Evolutionary conservation across 1,284 basidiomycete genomes (phyloP).

Genomic region (Volvariella surrecta): DNA sequence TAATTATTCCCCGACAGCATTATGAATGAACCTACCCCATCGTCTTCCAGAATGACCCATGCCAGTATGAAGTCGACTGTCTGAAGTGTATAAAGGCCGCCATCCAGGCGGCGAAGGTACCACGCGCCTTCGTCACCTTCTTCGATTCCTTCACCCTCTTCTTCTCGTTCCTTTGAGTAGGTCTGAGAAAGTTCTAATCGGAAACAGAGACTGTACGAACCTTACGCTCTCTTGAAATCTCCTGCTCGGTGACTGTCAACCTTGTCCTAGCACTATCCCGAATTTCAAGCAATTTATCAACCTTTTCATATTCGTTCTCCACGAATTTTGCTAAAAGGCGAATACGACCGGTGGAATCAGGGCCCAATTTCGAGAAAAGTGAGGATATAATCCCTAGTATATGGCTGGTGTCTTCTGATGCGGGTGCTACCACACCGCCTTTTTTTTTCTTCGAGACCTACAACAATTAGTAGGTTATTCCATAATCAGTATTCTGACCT

Average conservation of each 20-base stretch:
- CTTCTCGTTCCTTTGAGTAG: conserved; percentile 38
- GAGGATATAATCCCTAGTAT: conserved; percentile 85
- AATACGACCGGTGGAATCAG: conserved; percentile 76
- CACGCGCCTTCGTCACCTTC: conserved; percentile 64
- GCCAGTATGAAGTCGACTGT: conserved; percentile 89
- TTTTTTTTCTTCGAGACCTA: conserved; percentile 57
- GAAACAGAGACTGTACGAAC: conserved; percentile 25
- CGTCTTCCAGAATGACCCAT: conserved; percentile 98
- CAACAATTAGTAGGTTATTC: conserved; percentile 1
- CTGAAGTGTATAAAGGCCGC: conserved; percentile 85
- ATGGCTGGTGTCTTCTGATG: conserved; percentile 82
- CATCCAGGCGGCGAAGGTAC: conserved; percentile 81
- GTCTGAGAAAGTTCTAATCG: background rate
- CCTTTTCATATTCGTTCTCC: conserved; percentile 85
- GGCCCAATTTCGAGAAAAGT: conserved; percentile 82
- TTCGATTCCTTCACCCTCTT: conserved; percentile 50
- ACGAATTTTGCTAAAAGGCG: conserved; percentile 92
- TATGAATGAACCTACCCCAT: conserved; percentile 60
- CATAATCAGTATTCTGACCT: background rate
- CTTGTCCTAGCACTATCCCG: conserved; percentile 61
- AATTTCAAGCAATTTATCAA: conserved; percentile 87
- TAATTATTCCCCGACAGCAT: background rate
- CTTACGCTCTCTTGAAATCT: conserved; percentile 60
- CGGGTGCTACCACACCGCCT: conserved; percentile 36
- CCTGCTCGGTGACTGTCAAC: conserved; percentile 49